These are phyloP conservation scores for Pulveroboletus sp. DNA, from an alignment of 768 basidiomycete species.

Conservation along the genomic window DNA sequence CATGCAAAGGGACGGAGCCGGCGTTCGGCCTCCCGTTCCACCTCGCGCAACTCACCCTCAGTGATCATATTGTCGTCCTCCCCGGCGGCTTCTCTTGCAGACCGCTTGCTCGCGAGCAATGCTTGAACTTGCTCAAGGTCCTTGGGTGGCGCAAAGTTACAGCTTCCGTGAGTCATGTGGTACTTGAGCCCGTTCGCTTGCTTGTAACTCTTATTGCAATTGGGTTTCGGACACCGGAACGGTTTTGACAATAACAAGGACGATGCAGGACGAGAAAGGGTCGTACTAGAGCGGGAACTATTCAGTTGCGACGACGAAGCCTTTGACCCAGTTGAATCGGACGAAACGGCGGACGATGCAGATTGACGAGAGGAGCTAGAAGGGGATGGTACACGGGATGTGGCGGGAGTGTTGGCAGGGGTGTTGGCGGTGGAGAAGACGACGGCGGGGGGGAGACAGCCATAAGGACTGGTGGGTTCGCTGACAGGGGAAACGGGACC, in stretches of 20 bases:
- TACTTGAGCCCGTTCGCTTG: conserved; percentile 95
- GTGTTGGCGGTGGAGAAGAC: conserved; percentile 49
- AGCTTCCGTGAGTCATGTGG: conserved; percentile 88
- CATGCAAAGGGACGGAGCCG: conserved; percentile 83
- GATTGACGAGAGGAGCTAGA: conserved; percentile 21
- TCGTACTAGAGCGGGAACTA: conserved; percentile 37
- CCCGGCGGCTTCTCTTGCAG: conserved; percentile 37
- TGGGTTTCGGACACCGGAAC: conserved; percentile 90
- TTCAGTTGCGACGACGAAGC: conserved; percentile 25
- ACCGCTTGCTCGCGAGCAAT: conserved; percentile 49
- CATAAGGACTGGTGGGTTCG: conserved; percentile 31
- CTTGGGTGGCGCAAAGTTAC: conserved; percentile 89
- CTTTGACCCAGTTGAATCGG: conserved; percentile 22
- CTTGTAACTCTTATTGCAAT: conserved; percentile 95
- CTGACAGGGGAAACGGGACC: conserved; percentile 25
- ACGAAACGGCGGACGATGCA: conserved; percentile 5
- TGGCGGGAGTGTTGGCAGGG: conserved; percentile 44
- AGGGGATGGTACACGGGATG: conserved; percentile 39
- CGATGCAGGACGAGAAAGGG: conserved; percentile 47
- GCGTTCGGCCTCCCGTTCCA: conserved; percentile 81
- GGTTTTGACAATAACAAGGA: conserved; percentile 76
- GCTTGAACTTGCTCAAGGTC: conserved; percentile 75
- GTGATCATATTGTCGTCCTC: conserved; percentile 43
- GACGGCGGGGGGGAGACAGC: conserved; percentile 63
- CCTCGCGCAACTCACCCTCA: conserved; percentile 62